phyloP scores from a whole-genome alignment of 306 rosid species.

The Rosa multiflora region DNA sequence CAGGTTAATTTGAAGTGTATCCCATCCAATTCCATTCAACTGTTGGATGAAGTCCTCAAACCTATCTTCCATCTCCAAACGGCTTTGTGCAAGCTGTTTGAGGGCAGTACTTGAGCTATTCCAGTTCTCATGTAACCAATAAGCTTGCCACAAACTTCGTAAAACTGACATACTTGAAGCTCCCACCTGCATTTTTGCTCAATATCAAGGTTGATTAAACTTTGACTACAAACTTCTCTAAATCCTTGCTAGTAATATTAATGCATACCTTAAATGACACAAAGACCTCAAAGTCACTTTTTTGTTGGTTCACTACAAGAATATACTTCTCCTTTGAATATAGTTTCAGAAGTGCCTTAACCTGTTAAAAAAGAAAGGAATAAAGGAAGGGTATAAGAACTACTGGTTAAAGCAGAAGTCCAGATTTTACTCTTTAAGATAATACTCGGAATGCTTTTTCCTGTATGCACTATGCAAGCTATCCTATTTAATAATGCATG shows the following conservation, averaged over 20 bases:
- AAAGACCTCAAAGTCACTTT: slow-evolving; percentile 47
- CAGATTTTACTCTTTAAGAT: background rate
- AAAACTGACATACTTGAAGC: slow-evolving; percentile 69
- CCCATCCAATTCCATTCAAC: slow-evolving; percentile 64
- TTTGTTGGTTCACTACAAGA: slow-evolving; percentile 53
- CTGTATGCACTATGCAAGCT: background rate
- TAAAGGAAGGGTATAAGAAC: background rate
- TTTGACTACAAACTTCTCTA: background rate
- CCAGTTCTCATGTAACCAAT: slow-evolving; percentile 78
- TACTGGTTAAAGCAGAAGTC: background rate
- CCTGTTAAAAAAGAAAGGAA: slow-evolving; percentile 40
- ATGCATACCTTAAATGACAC: slow-evolving; percentile 78
- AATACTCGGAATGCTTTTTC: background rate
- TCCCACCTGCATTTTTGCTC: slow-evolving; percentile 55
- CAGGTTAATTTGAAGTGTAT: slow-evolving; percentile 55
- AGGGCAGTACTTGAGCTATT: slow-evolving; percentile 30
- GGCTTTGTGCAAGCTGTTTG: slow-evolving; percentile 62
- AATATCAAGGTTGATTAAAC: background rate
- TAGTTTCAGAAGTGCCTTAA: slow-evolving; percentile 56
- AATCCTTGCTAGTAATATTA: slow-evolving; percentile 7
- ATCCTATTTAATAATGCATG: background rate
- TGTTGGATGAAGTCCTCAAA: slow-evolving; percentile 72
- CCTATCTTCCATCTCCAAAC: slow-evolving; percentile 58
- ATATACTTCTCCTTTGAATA: slow-evolving; percentile 73
- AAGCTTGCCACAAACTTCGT: slow-evolving; percentile 85